A percentile compares a stretch with the other conserved stretches of the same genome.
Evolutionary conservation across 2,329 filamentous ascomycete genomes (phyloP).

Genomic region (Leptographium galeiforme): DNA sequence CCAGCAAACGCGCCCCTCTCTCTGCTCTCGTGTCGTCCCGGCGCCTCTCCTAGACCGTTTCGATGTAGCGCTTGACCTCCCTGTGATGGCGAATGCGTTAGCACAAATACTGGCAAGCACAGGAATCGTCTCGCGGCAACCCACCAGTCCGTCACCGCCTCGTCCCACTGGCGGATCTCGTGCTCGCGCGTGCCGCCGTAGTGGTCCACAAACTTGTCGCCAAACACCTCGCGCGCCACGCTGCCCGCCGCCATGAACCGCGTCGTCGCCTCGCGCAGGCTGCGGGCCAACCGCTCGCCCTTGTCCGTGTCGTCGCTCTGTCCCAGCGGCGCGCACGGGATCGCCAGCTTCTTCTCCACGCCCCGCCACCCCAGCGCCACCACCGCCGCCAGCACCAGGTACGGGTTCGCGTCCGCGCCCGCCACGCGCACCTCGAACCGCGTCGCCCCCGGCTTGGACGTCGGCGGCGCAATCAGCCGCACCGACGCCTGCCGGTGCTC

Average conservation of each 20-base stretch:
- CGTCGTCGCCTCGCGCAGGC: constrained; percentile 68
- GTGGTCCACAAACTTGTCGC: constrained; percentile 91
- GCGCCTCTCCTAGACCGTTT: constrained; percentile 50
- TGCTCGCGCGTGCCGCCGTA: constrained; percentile 87
- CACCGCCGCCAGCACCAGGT: constrained; percentile 75
- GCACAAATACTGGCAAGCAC: constrained; percentile 15
- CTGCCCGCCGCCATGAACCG: constrained; percentile 67
- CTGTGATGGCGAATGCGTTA: constrained; percentile 28
- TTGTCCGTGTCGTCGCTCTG: constrained; percentile 67
- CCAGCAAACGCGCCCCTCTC: no score
- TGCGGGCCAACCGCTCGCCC: constrained; percentile 71
- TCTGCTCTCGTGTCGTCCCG: no score
- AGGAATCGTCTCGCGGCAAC: no score
- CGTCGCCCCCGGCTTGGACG: constrained; percentile 70
- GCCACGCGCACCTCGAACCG: constrained; percentile 87
- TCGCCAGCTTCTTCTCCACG: constrained; percentile 79
- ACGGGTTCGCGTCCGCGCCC: constrained; percentile 86
- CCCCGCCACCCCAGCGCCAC: constrained; percentile 82
- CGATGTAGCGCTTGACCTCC: constrained; percentile 68
- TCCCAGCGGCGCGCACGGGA: constrained; percentile 68
- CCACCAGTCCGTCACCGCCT: constrained; percentile 93
- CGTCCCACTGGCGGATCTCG: constrained; percentile 82
- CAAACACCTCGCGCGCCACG: constrained; percentile 85
- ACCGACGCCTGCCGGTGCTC: constrained; percentile 91
- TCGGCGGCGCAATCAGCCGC: constrained; percentile 78